A percentile compares a stretch with the other conserved stretches of the same genome.
These are phyloP conservation scores for Tulasnella sp. DNA, from an alignment of 768 basidiomycete genomes.

Conservation along the genomic window DNA sequence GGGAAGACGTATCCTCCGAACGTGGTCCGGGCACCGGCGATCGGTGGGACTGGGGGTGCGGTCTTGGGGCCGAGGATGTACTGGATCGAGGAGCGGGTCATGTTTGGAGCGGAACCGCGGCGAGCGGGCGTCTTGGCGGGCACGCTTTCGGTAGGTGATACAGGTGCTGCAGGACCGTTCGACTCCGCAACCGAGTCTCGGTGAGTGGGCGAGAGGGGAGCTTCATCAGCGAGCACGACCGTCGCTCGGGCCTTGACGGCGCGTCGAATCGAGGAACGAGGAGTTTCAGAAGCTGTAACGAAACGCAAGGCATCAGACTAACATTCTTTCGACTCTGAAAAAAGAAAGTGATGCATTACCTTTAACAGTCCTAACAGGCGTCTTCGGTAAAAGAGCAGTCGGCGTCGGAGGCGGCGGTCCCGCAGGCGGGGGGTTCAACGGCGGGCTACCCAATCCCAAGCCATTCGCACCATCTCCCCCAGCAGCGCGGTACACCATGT, in stretches of 20 bases:
- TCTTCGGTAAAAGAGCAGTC: neutral
- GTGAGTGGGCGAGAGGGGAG: neutral
- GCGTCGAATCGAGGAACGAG: neutral
- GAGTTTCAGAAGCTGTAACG: neutral
- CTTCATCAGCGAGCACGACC: neutral
- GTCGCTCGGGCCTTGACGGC: neutral
- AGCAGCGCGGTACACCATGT: neutral
- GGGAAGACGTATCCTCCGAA: conserved; percentile 5
- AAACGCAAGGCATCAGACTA: neutral
- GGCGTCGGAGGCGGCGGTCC: neutral
- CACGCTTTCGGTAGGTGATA: neutral
- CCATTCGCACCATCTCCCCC: neutral
- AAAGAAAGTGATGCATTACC: neutral
- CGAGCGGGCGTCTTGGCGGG: neutral
- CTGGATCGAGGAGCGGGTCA: neutral
- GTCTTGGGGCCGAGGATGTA: conserved; percentile 1
- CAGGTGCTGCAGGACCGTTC: neutral
- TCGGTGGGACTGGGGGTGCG: neutral
- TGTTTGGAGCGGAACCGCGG: neutral
- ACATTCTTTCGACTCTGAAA: neutral
- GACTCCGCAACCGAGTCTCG: neutral
- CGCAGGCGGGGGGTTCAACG: neutral
- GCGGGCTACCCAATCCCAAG: neutral
- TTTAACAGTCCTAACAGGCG: neutral
- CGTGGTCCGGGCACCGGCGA: neutral